Conservation (phyloP, 106 monocot species). For the Dioscorea zingiberensis region DNA sequence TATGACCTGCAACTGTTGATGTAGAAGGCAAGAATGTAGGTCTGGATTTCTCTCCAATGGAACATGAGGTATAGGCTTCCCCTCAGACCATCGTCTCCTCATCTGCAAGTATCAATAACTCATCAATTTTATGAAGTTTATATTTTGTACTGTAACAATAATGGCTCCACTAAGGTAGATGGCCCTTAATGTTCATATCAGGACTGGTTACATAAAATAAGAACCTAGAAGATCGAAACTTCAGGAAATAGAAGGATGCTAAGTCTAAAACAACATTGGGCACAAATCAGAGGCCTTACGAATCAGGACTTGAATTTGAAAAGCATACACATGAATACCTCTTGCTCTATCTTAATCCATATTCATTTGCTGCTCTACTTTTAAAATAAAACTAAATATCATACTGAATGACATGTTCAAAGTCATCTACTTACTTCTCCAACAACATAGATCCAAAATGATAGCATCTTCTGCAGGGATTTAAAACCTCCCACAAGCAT, state of each 20-base stretch:
- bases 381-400: background rate
- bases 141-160: too few relatives aligned
- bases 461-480: constrained; percentile 63
- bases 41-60: constrained; percentile 76
- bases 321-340: background rate
- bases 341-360: background rate
- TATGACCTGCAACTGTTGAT: constrained; percentile 80
- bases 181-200: too few relatives aligned
- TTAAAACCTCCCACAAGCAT: constrained; percentile 49
- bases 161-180: too few relatives aligned
- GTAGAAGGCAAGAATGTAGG: constrained; percentile 69
- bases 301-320: background rate
- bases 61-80: constrained; percentile 68
- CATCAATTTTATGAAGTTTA: too few relatives aligned
- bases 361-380: too few relatives aligned
- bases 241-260: background rate
- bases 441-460: constrained; percentile 58
- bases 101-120: constrained; percentile 45
- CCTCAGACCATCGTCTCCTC: constrained; percentile 65
- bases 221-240: background rate
- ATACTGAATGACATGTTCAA: constrained; percentile 7
- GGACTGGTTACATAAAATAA: too few relatives aligned
- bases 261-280: background rate
- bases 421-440: constrained; percentile 45
- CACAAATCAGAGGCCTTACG: background rate